Base-by-base conservation (phyloP, 1,284 basidiomycete genomes). In the Cutaneotrichosporon sp. region DNA sequence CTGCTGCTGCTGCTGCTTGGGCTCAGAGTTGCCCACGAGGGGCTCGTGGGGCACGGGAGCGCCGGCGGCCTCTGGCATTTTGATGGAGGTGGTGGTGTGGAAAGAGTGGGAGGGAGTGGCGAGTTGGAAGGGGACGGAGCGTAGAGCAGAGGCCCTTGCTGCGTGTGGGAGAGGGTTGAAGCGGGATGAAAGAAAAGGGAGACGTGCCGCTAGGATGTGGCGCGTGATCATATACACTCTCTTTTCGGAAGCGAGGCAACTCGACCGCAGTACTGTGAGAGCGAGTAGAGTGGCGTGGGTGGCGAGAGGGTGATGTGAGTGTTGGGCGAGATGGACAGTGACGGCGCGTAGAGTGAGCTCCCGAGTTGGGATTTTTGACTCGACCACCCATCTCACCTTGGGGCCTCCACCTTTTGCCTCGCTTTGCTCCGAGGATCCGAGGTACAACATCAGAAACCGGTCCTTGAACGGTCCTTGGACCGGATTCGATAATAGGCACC, bases 141-240 rank as follows among this genome's bases (percentile, higher is more conserved):
- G 47, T 31, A 9, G 47, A 31, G 27, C 27, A 18, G 47, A 29
- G 47, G 47, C 47, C 47, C 25, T 50, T 50, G 47, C 47, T 50
- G 11, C 16, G 27, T n/a, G 25, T 31, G 27, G 47, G n/a, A n/a
- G n/a, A n/a, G n/a, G n/a, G 25, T 50, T 29, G 47, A 50, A 27
- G 27, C 27, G 47, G 24, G 16, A 27, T 25, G 47, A 27, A 27
- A 50, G 47, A 18, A 50, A 16, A 50, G 47, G 47, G 47, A 50
- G 47, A 50, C 47, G 47, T 29, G 47, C 47, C 47, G 47, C 25
- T 11, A 50, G 27, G 13, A 50, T 18, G 27, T 31, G 33, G 51
- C 64, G 58, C 14, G 45, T 45, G 51, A 42, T 59, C 64, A 65
- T 65, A 62, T 42, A 65, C 60, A 46, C 56, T n/a, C 61, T 56